Evolutionary conservation across 2,329 filamentous ascomycete genomes (phyloP).

Genomic region (Calonectria pteridis): DNA sequence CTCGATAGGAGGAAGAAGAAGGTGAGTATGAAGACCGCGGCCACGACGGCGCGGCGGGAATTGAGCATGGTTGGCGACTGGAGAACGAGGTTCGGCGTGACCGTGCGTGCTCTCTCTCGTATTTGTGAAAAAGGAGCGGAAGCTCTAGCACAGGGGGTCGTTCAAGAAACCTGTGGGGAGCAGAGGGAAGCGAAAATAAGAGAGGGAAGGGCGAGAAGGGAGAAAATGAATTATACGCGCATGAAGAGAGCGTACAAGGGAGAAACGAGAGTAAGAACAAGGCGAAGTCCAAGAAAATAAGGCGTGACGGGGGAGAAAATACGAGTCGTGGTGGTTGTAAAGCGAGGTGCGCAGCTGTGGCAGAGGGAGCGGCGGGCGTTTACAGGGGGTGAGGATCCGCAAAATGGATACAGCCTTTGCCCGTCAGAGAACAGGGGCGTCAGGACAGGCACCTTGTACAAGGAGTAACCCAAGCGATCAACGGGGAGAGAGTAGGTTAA

Average conservation of each 20-base stretch:
- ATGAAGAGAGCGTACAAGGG: constrained; percentile 36
- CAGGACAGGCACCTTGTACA: background rate
- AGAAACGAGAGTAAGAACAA: constrained; percentile 29
- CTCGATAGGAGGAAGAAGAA: constrained; percentile 78
- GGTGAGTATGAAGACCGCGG: constrained; percentile 76
- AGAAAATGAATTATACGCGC: constrained; percentile 33
- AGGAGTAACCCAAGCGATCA: background rate
- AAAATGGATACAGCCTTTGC: constrained; percentile 39
- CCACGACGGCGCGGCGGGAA: constrained; percentile 80
- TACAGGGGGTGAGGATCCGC: constrained; percentile 36
- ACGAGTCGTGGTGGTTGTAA: constrained; percentile 28
- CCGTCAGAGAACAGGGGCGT: constrained; percentile 13
- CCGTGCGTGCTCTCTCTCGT: constrained; percentile 18
- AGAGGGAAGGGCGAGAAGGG: constrained; percentile 29
- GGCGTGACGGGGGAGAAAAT: constrained; percentile 29
- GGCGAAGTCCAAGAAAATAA: constrained; percentile 22
- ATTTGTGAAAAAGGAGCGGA: constrained; percentile 36
- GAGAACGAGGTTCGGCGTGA: constrained; percentile 28
- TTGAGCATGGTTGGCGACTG: constrained; percentile 73
- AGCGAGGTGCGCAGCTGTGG: constrained; percentile 6
- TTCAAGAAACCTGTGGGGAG: constrained; percentile 25
- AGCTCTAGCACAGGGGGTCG: constrained; percentile 34
- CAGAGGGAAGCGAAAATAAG: constrained; percentile 30
- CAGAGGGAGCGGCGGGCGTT: constrained; percentile 17
- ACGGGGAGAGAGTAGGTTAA: background rate